phyloP scores from a whole-genome alignment of 495 filamentous ascomycete species.

The Physcia stellaris region DNA sequence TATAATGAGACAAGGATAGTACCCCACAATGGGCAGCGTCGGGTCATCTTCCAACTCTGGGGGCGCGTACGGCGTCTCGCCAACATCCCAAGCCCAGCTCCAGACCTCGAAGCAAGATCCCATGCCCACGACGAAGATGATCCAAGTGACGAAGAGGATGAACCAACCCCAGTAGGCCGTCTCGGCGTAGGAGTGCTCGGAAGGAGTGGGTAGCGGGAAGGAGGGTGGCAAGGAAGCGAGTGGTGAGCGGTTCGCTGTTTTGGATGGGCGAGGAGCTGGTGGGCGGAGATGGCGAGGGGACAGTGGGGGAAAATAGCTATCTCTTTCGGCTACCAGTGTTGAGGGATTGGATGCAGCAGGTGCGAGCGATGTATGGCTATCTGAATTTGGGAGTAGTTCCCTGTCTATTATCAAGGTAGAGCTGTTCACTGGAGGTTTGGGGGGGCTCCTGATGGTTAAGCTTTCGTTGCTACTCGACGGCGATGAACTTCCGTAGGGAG shows the following conservation, averaged over 20 bases:
- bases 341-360: constrained; percentile 27
- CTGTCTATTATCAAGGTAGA: too few relatives aligned
- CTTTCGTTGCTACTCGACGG: constrained; percentile 21
- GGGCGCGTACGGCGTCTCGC: constrained; percentile 87
- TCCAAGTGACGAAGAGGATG: constrained; percentile 76
- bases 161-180: constrained; percentile 97
- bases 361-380: constrained; percentile 29
- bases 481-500: constrained; percentile 24
- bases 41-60: constrained; percentile 87
- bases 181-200: constrained; percentile 74
- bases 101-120: constrained; percentile 93
- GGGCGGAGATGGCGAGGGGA: too few relatives aligned
- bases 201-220: constrained; percentile 24
- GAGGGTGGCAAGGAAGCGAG: constrained; percentile 32
- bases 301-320: constrained; percentile 48
- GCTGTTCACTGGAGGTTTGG: constrained; percentile 15
- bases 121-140: constrained; percentile 91
- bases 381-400: constrained; percentile 5
- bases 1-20: constrained; percentile 90
- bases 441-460: constrained; percentile 9
- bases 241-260: constrained; percentile 45
- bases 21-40: constrained; percentile 86
- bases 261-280: constrained; percentile 18
- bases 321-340: too few relatives aligned
- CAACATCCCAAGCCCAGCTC: constrained; percentile 99